Percentiles rank a stretch among this genome's conserved stretches.
Evolutionary conservation across 2,329 filamentous ascomycete genomes (phyloP).

Genomic region (Calonectria hongkongensis): DNA sequence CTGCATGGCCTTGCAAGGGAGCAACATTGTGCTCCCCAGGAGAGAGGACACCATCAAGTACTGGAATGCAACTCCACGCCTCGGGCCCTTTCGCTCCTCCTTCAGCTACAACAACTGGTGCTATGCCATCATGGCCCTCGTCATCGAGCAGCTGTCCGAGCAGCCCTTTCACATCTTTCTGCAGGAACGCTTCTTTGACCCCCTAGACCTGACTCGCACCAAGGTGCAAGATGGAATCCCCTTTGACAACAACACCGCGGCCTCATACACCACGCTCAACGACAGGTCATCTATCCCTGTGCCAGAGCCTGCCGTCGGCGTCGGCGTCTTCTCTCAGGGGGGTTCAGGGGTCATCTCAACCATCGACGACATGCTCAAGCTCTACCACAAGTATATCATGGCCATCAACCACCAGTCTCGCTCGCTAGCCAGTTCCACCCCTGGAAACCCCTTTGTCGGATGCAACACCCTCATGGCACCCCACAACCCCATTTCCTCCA

Average conservation of each 20-base stretch:
- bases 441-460: slow-evolving; percentile 13
- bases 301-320: slow-evolving; percentile 6
- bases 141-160: slow-evolving; percentile 12
- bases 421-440: background rate
- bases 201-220: slow-evolving; percentile 3
- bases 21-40: slow-evolving; percentile 13
- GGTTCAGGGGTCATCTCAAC: slow-evolving; percentile 23
- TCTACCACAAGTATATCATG: slow-evolving; percentile 17
- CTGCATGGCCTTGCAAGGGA: slow-evolving; percentile 25
- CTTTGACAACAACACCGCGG: slow-evolving; percentile 18
- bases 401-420: slow-evolving; percentile 20
- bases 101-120: slow-evolving; percentile 29
- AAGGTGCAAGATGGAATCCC: slow-evolving; percentile 19
- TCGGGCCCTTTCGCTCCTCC: background rate
- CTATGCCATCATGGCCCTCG: slow-evolving; percentile 20
- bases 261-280: slow-evolving; percentile 4
- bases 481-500: background rate
- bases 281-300: slow-evolving; percentile 6
- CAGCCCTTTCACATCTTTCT: slow-evolving; percentile 16
- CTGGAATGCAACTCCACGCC: slow-evolving; percentile 21
- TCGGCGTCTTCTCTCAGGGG: slow-evolving; percentile 10
- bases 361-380: slow-evolving; percentile 25
- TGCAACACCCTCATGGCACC: slow-evolving; percentile 11
- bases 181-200: slow-evolving; percentile 18
- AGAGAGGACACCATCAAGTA: slow-evolving; percentile 2